A percentile compares a stretch with the other conserved stretches of the same genome.
Evolutionary conservation across 441 rosid species (phyloP).

Genomic region (Corymbia calophylla): DNA sequence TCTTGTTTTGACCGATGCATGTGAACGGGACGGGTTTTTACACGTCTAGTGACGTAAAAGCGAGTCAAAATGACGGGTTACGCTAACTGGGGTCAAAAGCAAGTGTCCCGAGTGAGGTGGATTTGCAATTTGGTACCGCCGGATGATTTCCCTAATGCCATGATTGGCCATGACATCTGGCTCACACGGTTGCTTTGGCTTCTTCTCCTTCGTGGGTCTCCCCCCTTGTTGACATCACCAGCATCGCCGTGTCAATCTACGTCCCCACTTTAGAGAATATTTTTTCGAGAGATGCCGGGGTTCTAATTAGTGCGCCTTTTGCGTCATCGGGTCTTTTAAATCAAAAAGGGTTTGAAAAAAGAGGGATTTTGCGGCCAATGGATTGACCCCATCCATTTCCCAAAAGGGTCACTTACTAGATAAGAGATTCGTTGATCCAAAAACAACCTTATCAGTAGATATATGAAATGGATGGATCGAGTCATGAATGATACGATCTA

Average conservation of each 20-base stretch:
- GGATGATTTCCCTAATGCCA: neutral
- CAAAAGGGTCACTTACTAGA: neutral
- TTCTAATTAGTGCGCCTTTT: neutral
- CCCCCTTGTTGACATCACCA: neutral
- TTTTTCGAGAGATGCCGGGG: neutral
- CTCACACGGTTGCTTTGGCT: fast-evolving
- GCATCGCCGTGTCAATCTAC: neutral
- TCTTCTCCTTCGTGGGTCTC: neutral
- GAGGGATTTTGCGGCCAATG: neutral
- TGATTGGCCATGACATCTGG: neutral
- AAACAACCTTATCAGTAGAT: neutral
- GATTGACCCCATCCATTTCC: neutral
- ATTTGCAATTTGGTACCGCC: fast-evolving
- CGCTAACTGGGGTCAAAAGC: neutral
- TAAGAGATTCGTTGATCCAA: neutral
- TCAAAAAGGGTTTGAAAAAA: neutral
- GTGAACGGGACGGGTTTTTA: neutral
- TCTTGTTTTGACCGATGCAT: neutral
- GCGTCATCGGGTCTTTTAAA: neutral
- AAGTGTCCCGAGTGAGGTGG: neutral
- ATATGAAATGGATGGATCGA: no score
- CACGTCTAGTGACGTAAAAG: no score
- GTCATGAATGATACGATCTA: no score
- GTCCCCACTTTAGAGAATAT: neutral
- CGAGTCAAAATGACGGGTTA: neutral